phyloP scores from a whole-genome alignment of 176 grass and related monocot genomes.

The Rhynchospora breviuscula region DNA sequence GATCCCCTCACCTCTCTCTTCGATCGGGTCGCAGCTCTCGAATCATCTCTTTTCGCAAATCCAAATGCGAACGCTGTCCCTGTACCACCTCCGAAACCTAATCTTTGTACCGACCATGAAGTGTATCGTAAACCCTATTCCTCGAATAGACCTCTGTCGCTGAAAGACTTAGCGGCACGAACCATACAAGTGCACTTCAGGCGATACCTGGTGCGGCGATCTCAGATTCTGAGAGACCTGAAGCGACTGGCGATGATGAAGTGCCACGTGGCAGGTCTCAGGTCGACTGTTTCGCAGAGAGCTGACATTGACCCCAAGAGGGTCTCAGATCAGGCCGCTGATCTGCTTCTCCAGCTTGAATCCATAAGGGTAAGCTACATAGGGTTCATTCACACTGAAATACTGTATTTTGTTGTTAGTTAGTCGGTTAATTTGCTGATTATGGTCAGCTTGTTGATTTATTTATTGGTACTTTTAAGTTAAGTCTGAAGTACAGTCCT shows the following conservation, averaged over 20 bases:
- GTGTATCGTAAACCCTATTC: conserved; percentile 7
- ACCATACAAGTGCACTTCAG: conserved; percentile 82
- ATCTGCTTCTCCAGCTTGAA: conserved; percentile 57
- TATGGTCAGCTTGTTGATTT: not conserved
- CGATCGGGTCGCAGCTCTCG: conserved; percentile 57
- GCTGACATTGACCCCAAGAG: conserved; percentile 28
- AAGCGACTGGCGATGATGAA: conserved; percentile 74
- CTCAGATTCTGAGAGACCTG: conserved; percentile 72
- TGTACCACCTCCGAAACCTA: not conserved
- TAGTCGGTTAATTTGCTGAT: not conserved
- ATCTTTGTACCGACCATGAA: not conserved
- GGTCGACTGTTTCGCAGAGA: conserved; percentile 42
- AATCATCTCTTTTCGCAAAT: conserved; percentile 37
- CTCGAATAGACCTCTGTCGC: conserved; percentile 10
- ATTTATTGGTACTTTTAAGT: not conserved
- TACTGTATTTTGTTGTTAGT: conserved; percentile 12
- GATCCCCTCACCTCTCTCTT: conserved; percentile 62
- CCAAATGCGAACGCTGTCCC: conserved; percentile 3
- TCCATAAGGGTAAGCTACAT: conserved; percentile 50
- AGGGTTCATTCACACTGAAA: not conserved
- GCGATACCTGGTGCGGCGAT: conserved; percentile 73
- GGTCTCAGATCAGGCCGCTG: conserved; percentile 51
- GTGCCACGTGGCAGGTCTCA: conserved; percentile 50
- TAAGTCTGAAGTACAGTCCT: not conserved
- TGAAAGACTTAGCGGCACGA: conserved; percentile 58